These are phyloP conservation scores for Colletotrichum viniferum DNA, from an alignment of 2,329 filamentous ascomycete genomes.

Conservation along the genomic window DNA sequence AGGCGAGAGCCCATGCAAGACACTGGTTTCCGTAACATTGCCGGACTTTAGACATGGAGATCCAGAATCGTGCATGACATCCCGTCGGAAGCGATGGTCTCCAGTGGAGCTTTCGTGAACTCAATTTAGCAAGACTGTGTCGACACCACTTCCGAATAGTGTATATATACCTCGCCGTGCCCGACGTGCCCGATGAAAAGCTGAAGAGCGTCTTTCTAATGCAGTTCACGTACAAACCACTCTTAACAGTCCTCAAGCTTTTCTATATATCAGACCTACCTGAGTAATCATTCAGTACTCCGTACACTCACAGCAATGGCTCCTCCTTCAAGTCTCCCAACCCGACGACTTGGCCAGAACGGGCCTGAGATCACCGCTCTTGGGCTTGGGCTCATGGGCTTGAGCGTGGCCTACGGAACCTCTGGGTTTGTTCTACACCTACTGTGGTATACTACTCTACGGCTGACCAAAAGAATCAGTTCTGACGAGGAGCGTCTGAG, in stretches of 20 bases:
- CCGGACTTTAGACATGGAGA: background rate
- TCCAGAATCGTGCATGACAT: background rate
- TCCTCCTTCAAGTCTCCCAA: slow-evolving; percentile 26
- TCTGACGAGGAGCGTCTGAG: slow-evolving; percentile 54
- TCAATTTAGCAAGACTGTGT: background rate
- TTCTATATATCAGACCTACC: background rate
- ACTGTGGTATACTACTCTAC: accelerated
- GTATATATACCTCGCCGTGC: background rate
- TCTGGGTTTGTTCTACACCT: background rate
- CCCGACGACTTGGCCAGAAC: slow-evolving; percentile 53
- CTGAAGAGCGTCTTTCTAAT: background rate
- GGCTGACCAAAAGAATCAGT: slow-evolving; percentile 30
- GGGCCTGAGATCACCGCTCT: slow-evolving; percentile 55
- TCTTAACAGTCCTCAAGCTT: background rate
- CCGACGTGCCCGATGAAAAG: background rate
- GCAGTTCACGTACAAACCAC: background rate
- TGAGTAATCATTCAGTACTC: background rate
- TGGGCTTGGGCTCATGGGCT: slow-evolving; percentile 60
- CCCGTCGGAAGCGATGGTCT: background rate
- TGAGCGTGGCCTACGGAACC: slow-evolving; percentile 40
- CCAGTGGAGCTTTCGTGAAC: background rate
- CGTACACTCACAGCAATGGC: background rate
- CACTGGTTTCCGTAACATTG: accelerated
- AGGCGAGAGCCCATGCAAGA: background rate
- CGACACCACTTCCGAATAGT: background rate